Base-by-base conservation (phyloP, 192 early-diverging fungal genomes). In the Linnemannia hyalina region DNA sequence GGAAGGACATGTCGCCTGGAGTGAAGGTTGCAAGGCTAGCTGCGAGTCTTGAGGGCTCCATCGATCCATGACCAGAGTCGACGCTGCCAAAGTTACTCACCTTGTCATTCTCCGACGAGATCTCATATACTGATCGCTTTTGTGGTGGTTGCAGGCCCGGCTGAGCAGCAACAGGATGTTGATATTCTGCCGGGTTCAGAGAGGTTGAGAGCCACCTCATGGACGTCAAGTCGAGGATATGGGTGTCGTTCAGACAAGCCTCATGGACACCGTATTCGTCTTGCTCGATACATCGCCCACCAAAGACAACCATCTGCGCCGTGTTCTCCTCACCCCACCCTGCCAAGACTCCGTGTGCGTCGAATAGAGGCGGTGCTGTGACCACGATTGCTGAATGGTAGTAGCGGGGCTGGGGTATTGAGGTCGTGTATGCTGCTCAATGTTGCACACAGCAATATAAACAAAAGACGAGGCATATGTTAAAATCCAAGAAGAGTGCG, bases 231-330 rank as follows among this genome's bases (percentile, higher is more conserved):
- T 91, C 89, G 20, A 93, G 78, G 11, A 85, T 88, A 63, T 91
- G 89, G 22, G 92, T 83, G 75, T 94, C 90, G 57, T 91, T 90
- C 42, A 95, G 88, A 41, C 93, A 89, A 55, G 81, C 77, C 47
- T 88, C 78, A 16, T 60, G 35, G 76, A 89, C 82, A 70, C 93
- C 90, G 68, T 88, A n/a, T 68, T 83, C 75, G 71, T 87, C 82
- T 81, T 83, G 69, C 73, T 90, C 76, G 89, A 92, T 84, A 15
- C 93, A 89, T 89, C 94, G 94, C 6, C 95, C 95, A 49, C 95
- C 95, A 91, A 94, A 95, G 36, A 95, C 89, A 5, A 95, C 76
- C 73, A 95, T 75, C 70, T 90, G 89, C 22, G 90, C 91, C 49
- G 83, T 70, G 73, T 91, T 90, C 47, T 91, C 91, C 11, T 90